phyloP scores from a whole-genome alignment of 208 protist species.

The Trypanosoma rangeli region DNA sequence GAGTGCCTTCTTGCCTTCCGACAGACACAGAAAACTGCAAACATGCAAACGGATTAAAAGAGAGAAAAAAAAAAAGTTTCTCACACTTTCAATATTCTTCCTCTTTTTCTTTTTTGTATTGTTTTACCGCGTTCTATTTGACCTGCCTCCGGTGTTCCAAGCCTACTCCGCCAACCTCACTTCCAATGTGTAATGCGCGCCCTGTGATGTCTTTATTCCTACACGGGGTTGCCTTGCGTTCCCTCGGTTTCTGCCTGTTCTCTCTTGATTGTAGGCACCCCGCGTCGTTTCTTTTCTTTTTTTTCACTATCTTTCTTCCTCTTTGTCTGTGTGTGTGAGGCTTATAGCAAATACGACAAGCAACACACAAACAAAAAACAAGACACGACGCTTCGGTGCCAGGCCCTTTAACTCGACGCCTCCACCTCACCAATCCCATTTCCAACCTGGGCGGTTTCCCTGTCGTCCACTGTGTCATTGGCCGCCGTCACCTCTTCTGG shows the following conservation, averaged over 20 bases:
- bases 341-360: neutral
- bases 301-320: constrained; percentile 18
- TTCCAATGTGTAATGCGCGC: neutral
- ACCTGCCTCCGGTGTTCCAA: constrained; percentile 13
- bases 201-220: neutral
- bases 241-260: neutral
- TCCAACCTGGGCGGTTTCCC: neutral
- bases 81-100: neutral
- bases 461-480: neutral
- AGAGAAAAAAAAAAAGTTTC: neutral
- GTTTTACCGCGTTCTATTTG: neutral
- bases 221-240: neutral
- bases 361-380: constrained; percentile 16
- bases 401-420: constrained; percentile 4
- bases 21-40: constrained; percentile 14
- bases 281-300: constrained; percentile 11
- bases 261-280: constrained; percentile 5
- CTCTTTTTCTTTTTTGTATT: neutral
- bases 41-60: neutral
- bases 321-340: neutral
- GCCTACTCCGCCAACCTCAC: neutral
- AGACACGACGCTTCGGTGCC: neutral
- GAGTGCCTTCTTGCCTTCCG: neutral
- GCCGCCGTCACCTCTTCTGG: neutral
- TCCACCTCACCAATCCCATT: neutral